Conservation (phyloP, 2,329 filamentous ascomycete species). For the Fusarium temperatum region DNA sequence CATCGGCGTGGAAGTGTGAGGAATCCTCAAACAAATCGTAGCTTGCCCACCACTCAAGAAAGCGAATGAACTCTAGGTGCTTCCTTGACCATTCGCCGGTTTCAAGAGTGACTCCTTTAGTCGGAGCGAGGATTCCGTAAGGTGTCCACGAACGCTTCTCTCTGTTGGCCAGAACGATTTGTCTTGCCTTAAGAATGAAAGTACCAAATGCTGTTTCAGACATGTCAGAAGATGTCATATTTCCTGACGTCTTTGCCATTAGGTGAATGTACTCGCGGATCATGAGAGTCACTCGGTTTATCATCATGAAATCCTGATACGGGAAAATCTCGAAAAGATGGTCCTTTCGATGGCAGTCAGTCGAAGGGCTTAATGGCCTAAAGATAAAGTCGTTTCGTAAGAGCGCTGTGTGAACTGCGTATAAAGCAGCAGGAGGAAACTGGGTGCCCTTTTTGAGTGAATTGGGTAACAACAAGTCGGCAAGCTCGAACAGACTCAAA, state of each 20-base stretch:
- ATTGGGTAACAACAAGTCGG: constrained; percentile 53
- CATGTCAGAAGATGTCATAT: constrained; percentile 29
- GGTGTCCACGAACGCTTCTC: constrained; percentile 58
- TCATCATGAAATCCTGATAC: constrained; percentile 40
- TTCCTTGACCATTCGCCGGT: constrained; percentile 43
- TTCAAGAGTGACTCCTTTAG: constrained; percentile 31
- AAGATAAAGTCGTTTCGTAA: constrained; percentile 69
- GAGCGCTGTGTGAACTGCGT: constrained; percentile 76
- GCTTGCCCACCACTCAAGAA: constrained; percentile 74
- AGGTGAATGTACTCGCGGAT: constrained; percentile 46
- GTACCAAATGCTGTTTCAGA: constrained; percentile 43
- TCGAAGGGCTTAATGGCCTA: constrained; percentile 58
- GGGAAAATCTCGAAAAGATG: constrained; percentile 68
- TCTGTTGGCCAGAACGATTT: constrained; percentile 62
- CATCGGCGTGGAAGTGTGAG: constrained; percentile 67
- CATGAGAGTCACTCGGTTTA: constrained; percentile 46
- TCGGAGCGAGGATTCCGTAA: constrained; percentile 55
- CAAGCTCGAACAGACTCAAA: constrained; percentile 61
- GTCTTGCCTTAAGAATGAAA: constrained; percentile 61
- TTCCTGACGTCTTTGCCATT: constrained; percentile 23
- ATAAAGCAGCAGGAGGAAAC: constrained; percentile 62
- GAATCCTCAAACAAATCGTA: constrained; percentile 61
- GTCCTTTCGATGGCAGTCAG: constrained; percentile 58
- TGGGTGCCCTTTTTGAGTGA: constrained; percentile 48
- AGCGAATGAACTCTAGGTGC: constrained; percentile 65